phyloP scores from a whole-genome alignment of 139 green algal genomes.

The Chlorella ohadii region DNA sequence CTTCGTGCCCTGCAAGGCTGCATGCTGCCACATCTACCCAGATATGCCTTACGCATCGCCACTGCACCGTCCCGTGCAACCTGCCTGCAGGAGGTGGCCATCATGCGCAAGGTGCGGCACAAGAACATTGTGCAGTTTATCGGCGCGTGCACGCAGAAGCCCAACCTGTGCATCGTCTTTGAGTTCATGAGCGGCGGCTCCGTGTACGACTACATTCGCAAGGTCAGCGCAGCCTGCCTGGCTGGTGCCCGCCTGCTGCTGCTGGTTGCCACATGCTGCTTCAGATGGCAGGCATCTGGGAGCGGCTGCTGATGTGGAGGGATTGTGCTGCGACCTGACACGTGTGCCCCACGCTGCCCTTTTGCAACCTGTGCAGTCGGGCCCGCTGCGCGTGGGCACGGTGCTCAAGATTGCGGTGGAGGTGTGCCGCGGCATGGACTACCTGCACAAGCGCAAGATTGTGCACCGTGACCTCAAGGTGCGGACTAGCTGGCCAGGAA shows the following conservation, averaged over 20 bases:
- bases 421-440: slow-evolving; percentile 98
- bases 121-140: slow-evolving; percentile 99
- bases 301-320: too few species aligned
- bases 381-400: slow-evolving; percentile 65
- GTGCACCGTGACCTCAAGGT: slow-evolving; percentile 88
- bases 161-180: slow-evolving; percentile 99
- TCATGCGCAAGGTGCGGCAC: slow-evolving; percentile 95
- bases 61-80: too few species aligned
- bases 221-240: slow-evolving; percentile 56
- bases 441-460: slow-evolving; percentile 98
- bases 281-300: too few species aligned
- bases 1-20: too few species aligned
- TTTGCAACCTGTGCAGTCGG: slow-evolving; percentile 52
- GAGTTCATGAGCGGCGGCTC: slow-evolving; percentile 97
- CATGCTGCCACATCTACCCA: too few species aligned
- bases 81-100: slow-evolving; percentile 86
- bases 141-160: slow-evolving; percentile 94
- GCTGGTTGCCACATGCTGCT: not conserved
- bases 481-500: too few species aligned
- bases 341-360: not conserved
- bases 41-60: too few species aligned
- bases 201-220: slow-evolving; percentile 94
- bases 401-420: slow-evolving; percentile 89
- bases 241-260: too few species aligned
- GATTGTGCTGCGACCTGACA: not conserved